Conservation (phyloP, 176 grass and related monocot genomes). For the Phoenix roebelenii region DNA sequence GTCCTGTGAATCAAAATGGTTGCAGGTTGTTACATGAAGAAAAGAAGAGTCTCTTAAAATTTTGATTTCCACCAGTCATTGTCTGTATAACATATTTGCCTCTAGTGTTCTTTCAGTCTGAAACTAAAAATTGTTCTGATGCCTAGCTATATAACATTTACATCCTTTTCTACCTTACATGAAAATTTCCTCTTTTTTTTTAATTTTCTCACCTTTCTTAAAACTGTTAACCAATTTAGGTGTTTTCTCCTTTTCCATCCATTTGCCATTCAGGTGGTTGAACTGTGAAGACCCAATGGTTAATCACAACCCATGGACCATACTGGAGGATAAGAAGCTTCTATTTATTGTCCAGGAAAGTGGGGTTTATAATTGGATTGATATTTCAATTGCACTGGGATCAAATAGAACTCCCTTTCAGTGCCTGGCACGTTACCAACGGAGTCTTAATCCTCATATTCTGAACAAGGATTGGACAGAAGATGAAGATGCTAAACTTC, state of each 20-base stretch:
- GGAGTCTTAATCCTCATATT: constrained; percentile 95
- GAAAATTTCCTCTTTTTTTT: no score
- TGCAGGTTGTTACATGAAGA: no score
- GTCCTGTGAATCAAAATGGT: no score
- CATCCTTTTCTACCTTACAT: no score
- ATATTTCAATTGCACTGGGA: constrained; percentile 56
- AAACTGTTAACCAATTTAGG: no score
- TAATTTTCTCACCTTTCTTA: no score
- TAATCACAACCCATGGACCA: constrained; percentile 66
- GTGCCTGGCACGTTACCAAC: constrained; percentile 79
- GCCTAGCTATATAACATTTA: no score
- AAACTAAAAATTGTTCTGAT: no score
- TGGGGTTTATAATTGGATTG: constrained; percentile 86
- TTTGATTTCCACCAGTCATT: no score
- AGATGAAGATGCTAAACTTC: constrained; percentile 71
- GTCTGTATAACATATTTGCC: no score
- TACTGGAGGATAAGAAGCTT: constrained; percentile 74
- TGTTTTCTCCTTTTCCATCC: not conserved
- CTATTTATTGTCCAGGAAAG: constrained; percentile 65
- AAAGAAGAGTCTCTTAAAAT: no score
- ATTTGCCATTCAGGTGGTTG: constrained; percentile 53
- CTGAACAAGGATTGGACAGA: constrained; percentile 75
- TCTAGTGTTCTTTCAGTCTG: no score
- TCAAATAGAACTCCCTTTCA: constrained; percentile 81
- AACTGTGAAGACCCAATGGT: constrained; percentile 84